Conservation (phyloP, 441 rosid genomes). For the Euphorbia schlechtendalii region DNA sequence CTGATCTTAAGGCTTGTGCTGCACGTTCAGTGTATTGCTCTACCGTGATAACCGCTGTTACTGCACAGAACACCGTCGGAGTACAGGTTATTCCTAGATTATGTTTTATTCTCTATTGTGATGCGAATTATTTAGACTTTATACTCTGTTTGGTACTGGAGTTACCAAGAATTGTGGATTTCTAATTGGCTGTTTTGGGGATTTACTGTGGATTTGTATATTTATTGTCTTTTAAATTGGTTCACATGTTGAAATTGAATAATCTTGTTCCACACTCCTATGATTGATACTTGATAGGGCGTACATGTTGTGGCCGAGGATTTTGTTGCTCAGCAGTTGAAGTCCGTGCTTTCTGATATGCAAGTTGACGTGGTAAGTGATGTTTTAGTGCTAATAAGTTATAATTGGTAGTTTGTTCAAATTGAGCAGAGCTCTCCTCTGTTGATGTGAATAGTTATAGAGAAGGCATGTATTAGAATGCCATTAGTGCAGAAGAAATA, state of each 20-base stretch:
- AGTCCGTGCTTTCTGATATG: constrained; percentile 72
- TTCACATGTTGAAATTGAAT: not conserved
- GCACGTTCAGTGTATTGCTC: constrained; percentile 90
- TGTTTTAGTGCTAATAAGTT: not conserved
- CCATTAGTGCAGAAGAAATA: not conserved
- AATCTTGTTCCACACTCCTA: not conserved
- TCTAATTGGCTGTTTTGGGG: not conserved
- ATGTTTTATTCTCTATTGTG: not conserved
- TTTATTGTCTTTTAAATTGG: not conserved
- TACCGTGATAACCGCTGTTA: constrained; percentile 78
- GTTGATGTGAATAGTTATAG: not conserved
- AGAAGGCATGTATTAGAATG: not conserved
- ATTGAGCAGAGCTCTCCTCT: not conserved
- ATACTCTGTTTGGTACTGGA: not conserved
- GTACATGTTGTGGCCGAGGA: constrained; percentile 41
- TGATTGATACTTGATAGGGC: constrained; percentile 38
- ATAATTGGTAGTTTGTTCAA: not conserved
- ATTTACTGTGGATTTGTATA: not conserved
- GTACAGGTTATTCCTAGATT: constrained; percentile 48
- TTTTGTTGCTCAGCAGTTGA: constrained; percentile 52
- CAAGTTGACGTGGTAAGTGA: constrained; percentile 58
- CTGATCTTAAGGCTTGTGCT: constrained; percentile 87
- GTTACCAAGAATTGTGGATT: not conserved
- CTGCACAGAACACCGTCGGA: constrained; percentile 89
- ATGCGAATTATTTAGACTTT: not conserved